phyloP scores from a whole-genome alignment of 371 early-diverging fungal genomes.

The Ordospora pajunii region DNA sequence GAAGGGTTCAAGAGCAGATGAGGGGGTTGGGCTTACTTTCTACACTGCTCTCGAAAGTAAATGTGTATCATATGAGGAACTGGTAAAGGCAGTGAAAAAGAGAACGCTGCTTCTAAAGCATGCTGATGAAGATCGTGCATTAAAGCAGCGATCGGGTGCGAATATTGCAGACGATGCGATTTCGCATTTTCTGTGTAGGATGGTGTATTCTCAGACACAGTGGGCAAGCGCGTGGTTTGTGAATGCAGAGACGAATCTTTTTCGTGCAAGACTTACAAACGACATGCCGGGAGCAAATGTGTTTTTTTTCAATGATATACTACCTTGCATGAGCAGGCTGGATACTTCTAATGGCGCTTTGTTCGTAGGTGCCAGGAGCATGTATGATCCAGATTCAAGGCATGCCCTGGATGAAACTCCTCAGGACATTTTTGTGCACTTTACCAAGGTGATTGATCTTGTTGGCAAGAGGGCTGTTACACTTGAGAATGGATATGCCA shows the following conservation, averaged over 20 bases:
- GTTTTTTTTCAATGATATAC: constrained; percentile 43
- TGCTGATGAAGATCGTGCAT: neutral
- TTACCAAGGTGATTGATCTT: constrained; percentile 46
- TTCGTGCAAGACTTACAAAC: constrained; percentile 27
- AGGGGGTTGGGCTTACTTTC: constrained; percentile 14
- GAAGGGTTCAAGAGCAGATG: neutral
- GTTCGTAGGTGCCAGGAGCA: constrained; percentile 4
- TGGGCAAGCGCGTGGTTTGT: constrained; percentile 55
- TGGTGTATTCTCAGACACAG: constrained; percentile 26
- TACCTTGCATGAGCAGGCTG: constrained; percentile 20
- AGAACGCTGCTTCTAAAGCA: constrained; percentile 18
- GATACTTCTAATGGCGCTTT: neutral
- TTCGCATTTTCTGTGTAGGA: constrained; percentile 39
- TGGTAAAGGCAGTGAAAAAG: constrained; percentile 2
- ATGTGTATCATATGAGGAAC: constrained; percentile 31
- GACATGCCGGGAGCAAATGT: neutral
- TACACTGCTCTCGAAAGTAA: constrained; percentile 17
- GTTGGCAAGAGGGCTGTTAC: constrained; percentile 27
- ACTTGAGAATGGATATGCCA: constrained; percentile 34
- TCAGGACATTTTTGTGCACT: constrained; percentile 39
- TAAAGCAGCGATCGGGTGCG: neutral
- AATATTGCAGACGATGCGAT: constrained; percentile 25
- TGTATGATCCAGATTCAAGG: neutral
- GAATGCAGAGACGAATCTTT: constrained; percentile 48
- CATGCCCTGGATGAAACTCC: neutral